Percentiles rank a stretch among this genome's conserved stretches.
Evolutionary conservation across 2,329 filamentous ascomycete species (phyloP).

Genomic region (Blumeria graminis): DNA sequence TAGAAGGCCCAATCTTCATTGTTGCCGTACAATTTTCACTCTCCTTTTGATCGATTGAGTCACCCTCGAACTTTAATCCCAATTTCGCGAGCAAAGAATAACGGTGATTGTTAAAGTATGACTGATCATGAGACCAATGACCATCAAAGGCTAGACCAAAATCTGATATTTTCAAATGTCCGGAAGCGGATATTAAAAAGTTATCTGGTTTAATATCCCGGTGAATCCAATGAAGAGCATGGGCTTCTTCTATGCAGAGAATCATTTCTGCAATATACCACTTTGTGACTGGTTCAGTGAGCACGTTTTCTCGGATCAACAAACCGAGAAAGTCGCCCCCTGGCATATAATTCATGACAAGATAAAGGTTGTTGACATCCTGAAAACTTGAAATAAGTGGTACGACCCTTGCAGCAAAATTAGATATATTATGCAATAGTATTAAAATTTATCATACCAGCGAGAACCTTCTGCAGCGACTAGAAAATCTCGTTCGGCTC

Average conservation of each 20-base stretch:
- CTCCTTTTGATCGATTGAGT: slow-evolving; percentile 42
- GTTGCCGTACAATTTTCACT: slow-evolving; percentile 18
- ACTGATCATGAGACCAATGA: slow-evolving; percentile 77
- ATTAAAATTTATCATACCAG: slow-evolving; percentile 25
- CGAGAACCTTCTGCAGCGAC: slow-evolving; percentile 68
- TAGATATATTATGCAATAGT: not conserved
- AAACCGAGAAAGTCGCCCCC: slow-evolving; percentile 83
- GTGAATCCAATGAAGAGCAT: slow-evolving; percentile 74
- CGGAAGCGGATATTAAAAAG: slow-evolving; percentile 68
- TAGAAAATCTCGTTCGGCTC: slow-evolving; percentile 78
- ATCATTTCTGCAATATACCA: slow-evolving; percentile 96
- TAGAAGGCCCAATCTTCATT: slow-evolving; percentile 18
- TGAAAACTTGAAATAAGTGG: slow-evolving; percentile 76
- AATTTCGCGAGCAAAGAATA: slow-evolving; percentile 57
- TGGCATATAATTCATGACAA: slow-evolving; percentile 97
- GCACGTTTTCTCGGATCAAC: slow-evolving; percentile 59
- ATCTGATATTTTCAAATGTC: slow-evolving; percentile 86
- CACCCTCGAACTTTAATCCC: slow-evolving; percentile 48
- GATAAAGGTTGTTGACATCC: slow-evolving; percentile 59
- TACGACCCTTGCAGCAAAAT: slow-evolving; percentile 37
- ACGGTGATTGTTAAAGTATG: slow-evolving; percentile 65
- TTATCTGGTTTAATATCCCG: slow-evolving; percentile 95
- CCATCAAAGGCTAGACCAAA: slow-evolving; percentile 91
- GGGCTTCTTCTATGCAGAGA: slow-evolving; percentile 76
- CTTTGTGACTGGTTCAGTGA: slow-evolving; percentile 53